A percentile compares a stretch with the other conserved stretches of the same genome.
Conservation (phyloP, 371 early-diverging fungal species). For the Encephalitozoon romaleae region DNA sequence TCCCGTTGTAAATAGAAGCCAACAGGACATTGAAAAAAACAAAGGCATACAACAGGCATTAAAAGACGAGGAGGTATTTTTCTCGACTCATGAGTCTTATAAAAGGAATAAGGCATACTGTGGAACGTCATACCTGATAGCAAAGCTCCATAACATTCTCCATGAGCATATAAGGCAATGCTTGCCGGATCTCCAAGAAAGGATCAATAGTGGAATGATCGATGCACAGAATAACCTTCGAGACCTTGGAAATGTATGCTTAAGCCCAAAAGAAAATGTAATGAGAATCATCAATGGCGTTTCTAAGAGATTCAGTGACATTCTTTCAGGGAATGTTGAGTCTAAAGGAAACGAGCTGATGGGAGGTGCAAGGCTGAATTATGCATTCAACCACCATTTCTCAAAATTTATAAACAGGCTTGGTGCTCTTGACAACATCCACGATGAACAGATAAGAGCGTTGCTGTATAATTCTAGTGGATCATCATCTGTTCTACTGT, state of each 20-base stretch:
- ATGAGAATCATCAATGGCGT: conserved; percentile 71
- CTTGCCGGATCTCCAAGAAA: conserved; percentile 50
- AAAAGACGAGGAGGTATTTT: conserved; percentile 76
- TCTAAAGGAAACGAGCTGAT: conserved; percentile 79
- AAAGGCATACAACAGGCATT: conserved; percentile 75
- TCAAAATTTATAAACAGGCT: conserved; percentile 76
- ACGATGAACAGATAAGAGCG: conserved; percentile 89
- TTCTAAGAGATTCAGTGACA: conserved; percentile 69
- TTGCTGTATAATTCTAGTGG: conserved; percentile 91
- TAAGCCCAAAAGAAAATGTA: conserved; percentile 38
- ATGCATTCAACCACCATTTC: conserved; percentile 90
- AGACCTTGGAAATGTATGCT: conserved; percentile 62
- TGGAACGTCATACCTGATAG: conserved; percentile 87
- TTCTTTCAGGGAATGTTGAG: conserved; percentile 82
- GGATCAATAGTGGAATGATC: conserved; percentile 64
- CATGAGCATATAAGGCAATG: conserved; percentile 50
- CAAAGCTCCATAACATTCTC: conserved; percentile 80
- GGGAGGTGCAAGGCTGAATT: conserved; percentile 90
- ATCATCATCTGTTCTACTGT: conserved; percentile 83
- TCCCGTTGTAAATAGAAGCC: conserved; percentile 62
- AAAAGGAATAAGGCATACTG: conserved; percentile 84
- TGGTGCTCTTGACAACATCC: conserved; percentile 86
- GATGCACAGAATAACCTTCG: conserved; percentile 65
- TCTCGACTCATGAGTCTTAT: conserved; percentile 82
- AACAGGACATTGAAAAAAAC: conserved; percentile 72